Evolutionary conservation across 2,329 filamentous ascomycete genomes (phyloP), one percentile per base, ranked within the genome.

Genomic region (Sclerotinia subarctica): DNA sequence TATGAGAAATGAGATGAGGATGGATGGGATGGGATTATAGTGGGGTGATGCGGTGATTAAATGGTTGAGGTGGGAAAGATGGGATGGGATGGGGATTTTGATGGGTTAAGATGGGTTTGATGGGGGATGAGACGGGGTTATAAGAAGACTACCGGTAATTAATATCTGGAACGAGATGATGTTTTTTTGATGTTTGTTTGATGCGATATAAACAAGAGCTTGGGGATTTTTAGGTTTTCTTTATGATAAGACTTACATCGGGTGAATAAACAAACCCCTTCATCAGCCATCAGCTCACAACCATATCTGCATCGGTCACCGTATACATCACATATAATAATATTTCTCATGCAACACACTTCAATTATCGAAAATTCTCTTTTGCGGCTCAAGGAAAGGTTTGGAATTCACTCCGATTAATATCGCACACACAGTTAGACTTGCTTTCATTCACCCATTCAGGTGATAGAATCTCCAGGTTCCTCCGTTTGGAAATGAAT

Each of bases 401-500:
- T 35, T 35, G 8, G 8, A 35, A 35, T 49, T 62, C 29, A 17
- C 4, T 51, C 46, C 11, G 26, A 51, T 35, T 35, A 24, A 26
- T 11, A 21, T 51, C 21, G 29, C 58, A 51, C 44, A 17, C 58
- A 51, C 44, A 17, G 19, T 62, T 19, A 62, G 47, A 11, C 26
- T 60, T 60, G 26, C 58, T 49, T 35, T 35, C 21, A 49, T 60
- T 49, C 42, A 59, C 24, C 11, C 11, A 46, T 59, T 26, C 46
- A n/a, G 49, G 15, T 26, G 46, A 21, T 35, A 62, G 38, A 6
- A 24, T 29, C 51, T n/a, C 19, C 5, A 51, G 26, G 38, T 51
- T 62, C 49, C 49, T 62, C 59, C 59, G 26, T 35, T 19, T 60
- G 44, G n/a, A 62, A 62, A 62, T 51, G 29, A 62, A 62, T 51